Evolutionary conservation across 2,329 filamentous ascomycete genomes (phyloP).

Genomic region (Pestalotiopsis sp.): DNA sequence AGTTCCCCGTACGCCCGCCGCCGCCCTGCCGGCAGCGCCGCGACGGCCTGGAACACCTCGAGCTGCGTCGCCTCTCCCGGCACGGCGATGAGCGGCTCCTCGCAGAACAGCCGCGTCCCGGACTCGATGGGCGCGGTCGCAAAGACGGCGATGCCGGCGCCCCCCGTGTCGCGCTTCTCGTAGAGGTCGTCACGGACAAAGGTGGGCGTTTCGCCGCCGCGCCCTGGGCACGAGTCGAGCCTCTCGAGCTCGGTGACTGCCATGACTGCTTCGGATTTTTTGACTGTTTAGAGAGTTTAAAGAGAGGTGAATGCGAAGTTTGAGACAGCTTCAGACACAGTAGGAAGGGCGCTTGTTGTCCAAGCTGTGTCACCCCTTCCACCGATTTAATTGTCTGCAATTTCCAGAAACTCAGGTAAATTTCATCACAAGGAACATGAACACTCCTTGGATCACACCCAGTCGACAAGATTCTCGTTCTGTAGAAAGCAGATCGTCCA

Average conservation of each 20-base stretch:
- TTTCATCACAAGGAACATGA: neutral
- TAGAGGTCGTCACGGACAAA: conserved; percentile 4
- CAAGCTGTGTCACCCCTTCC: no score
- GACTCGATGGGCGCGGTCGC: neutral
- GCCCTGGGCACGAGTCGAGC: neutral
- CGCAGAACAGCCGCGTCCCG: conserved; percentile 5
- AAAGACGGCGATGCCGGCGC: conserved; percentile 2
- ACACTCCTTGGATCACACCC: neutral
- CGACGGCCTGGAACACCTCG: neutral
- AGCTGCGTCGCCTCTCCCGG: neutral
- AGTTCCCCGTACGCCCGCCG: neutral
- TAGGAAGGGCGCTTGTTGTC: no score
- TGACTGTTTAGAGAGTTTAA: no score
- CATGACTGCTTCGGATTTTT: neutral
- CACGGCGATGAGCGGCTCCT: conserved; percentile 1
- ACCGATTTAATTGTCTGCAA: neutral
- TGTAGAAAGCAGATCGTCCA: neutral
- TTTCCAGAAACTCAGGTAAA: neutral
- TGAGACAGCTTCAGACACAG: neutral
- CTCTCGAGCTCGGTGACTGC: neutral
- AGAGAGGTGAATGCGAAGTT: neutral
- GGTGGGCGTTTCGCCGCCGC: neutral
- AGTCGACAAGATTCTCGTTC: neutral
- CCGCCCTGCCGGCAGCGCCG: neutral
- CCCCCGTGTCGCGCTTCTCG: neutral